Evolutionary conservation across 352 stramenopile genomes (phyloP), one percentile per base, ranked within the genome.

Genomic region (Phytophthora sansomeana): DNA sequence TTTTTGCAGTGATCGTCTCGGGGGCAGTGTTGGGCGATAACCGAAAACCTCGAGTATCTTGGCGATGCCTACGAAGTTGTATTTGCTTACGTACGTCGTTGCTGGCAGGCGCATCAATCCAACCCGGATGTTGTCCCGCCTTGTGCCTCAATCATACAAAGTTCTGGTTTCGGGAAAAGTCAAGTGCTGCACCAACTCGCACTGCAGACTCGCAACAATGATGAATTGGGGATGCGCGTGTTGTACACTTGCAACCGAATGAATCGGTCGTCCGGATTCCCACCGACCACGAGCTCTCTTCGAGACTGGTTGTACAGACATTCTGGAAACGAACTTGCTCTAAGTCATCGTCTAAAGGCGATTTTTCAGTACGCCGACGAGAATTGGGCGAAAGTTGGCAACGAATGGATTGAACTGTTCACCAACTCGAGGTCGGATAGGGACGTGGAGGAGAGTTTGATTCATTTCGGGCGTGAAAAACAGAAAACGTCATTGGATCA

Each of bases 361-460:
- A 26, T 48, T 6, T 48, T 29, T n/a, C 41, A 30, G 17, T 48
- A 48, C 19, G 41, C 41, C 9, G 6, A 48, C 41, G 16, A 48
- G n/a, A 28, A 48, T 7, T 48, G 41, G 41, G 6, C 41, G 21
- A 48, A 8, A 5, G n/a, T 16, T 13, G 41, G 41, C 4, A 29
- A 48, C 41, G 41, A 48, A 29, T 48, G 41, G 17, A 48, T 48
- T 26, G 41, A 48, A 29, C n/a, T 48, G 16, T 48, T 48, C 16
- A 48, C 17, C 16, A 30, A 30, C 8, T 42, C 11, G 35, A 19
- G 5, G 14, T n/a, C 35, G 7, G 35, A 19, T 7, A 19, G 32
- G 2, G 32, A 1, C 13, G 8, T 24, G 21, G 3, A 24, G 21
- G 21, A 24, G 21, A 24, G 21, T 24, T 24, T 24, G 3, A 24